phyloP scores from a whole-genome alignment of 805 yeast genomes.

The Komagataella pastoris region DNA sequence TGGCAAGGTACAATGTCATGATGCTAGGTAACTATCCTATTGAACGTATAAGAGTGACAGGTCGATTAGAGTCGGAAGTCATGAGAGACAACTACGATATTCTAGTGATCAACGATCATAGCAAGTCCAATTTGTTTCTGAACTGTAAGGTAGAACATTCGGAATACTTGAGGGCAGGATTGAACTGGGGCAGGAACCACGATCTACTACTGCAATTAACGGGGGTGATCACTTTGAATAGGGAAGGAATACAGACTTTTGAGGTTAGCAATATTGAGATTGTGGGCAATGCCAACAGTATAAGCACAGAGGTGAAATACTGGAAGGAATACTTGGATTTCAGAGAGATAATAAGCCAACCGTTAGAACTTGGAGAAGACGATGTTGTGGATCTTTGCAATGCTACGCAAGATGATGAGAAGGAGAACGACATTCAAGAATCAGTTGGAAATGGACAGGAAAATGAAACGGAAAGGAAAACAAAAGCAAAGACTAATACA shows the following conservation, averaged over 20 bases:
- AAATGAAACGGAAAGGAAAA: background rate
- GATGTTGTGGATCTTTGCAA: background rate
- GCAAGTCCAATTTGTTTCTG: background rate
- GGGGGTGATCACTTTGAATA: background rate
- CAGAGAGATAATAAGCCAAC: background rate
- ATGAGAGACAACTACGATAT: slow-evolving; percentile 5
- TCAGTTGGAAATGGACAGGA: background rate
- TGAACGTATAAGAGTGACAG: slow-evolving; percentile 18
- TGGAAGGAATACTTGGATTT: background rate
- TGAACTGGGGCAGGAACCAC: background rate
- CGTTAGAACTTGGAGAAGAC: background rate
- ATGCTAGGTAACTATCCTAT: slow-evolving; percentile 31
- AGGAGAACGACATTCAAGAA: background rate
- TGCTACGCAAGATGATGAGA: background rate
- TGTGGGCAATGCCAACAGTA: background rate
- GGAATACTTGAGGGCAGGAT: background rate
- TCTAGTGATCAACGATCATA: background rate
- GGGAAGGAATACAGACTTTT: background rate
- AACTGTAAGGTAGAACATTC: background rate
- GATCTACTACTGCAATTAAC: background rate
- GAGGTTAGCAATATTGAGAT: background rate
- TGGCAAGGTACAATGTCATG: slow-evolving; percentile 9
- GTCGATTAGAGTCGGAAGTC: slow-evolving; percentile 21
- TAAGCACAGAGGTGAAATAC: background rate
- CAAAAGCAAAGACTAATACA: background rate